Percentiles rank a stretch among this genome's conserved stretches.
These are phyloP conservation scores for Schizochytrium sp. DNA, from an alignment of 108 stramenopile species.

Conservation along the genomic window DNA sequence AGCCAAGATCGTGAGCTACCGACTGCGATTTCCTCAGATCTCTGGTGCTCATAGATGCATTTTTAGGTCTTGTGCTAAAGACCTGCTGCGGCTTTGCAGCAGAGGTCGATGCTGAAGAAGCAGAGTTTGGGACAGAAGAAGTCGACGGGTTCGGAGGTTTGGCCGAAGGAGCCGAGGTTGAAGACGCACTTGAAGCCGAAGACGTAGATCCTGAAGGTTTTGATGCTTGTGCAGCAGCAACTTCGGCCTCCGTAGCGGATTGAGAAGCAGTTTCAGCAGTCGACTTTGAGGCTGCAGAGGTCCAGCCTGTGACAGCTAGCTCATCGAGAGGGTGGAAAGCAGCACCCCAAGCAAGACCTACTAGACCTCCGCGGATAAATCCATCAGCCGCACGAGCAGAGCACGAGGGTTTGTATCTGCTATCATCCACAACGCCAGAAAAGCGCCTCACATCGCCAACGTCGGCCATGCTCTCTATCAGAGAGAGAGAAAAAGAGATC, in stretches of 20 bases:
- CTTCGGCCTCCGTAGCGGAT: not conserved
- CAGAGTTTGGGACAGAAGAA: too few species aligned
- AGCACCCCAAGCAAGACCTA: slow-evolving; percentile 56
- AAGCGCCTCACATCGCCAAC: not conserved
- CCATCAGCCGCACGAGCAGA: slow-evolving; percentile 56
- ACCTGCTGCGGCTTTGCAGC: too few species aligned
- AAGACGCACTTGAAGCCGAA: too few species aligned
- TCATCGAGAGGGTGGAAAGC: slow-evolving; percentile 48
- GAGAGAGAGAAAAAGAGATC: not conserved
- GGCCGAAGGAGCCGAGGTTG: too few species aligned
- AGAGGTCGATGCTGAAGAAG: too few species aligned
- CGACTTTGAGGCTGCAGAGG: not conserved
- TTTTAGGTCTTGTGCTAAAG: too few species aligned
- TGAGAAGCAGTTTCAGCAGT: not conserved
- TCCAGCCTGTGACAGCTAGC: slow-evolving; percentile 46
- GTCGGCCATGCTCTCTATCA: not conserved
- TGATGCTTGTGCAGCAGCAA: too few species aligned
- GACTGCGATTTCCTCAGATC: not conserved
- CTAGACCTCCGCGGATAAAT: slow-evolving; percentile 50
- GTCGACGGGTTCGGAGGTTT: too few species aligned
- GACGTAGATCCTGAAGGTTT: too few species aligned
- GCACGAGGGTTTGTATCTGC: slow-evolving; percentile 26
- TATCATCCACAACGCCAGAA: slow-evolving; percentile 27
- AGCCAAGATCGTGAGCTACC: not conserved
- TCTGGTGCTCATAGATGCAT: too few species aligned